Evolutionary conservation across 2,329 filamentous ascomycete genomes (phyloP).

Genomic region (Penicillium olsonii): DNA sequence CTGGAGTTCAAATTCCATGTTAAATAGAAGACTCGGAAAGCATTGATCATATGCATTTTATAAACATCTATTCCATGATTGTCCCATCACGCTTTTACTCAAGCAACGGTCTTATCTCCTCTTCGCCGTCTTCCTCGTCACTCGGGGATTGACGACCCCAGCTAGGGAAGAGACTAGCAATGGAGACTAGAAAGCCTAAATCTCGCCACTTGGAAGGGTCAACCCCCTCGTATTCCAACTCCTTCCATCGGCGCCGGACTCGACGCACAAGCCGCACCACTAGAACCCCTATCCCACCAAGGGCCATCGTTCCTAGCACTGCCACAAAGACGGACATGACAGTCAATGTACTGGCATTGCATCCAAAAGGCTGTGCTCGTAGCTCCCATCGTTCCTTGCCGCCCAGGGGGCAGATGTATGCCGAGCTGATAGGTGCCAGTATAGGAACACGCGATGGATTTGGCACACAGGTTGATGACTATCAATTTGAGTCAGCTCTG

Average conservation of each 20-base stretch:
- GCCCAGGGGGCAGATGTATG: constrained; percentile 42
- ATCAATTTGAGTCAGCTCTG: not conserved
- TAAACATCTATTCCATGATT: not conserved
- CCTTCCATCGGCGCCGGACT: constrained; percentile 14
- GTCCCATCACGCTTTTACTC: constrained; percentile 6
- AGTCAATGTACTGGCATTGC: constrained; percentile 43
- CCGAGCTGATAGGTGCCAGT: constrained; percentile 38
- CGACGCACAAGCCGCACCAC: constrained; percentile 18
- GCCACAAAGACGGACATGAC: constrained; percentile 37
- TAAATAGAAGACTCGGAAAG: not conserved
- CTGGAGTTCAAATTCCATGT: not conserved
- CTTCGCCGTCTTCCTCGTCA: constrained; percentile 8
- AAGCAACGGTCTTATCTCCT: constrained; percentile 32
- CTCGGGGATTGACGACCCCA: not conserved
- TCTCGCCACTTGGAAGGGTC: not conserved
- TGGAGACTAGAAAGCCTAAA: not conserved
- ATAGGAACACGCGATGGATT: constrained; percentile 40
- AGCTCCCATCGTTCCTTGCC: constrained; percentile 46
- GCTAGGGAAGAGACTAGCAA: not conserved
- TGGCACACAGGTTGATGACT: constrained; percentile 45
- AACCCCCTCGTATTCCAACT: constrained; percentile 9
- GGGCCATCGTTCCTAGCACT: constrained; percentile 30
- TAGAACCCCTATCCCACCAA: constrained; percentile 22
- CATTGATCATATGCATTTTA: too few relatives aligned
- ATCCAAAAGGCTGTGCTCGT: constrained; percentile 40